Evolutionary conservation across 2,329 filamentous ascomycete genomes (phyloP).

Genomic region (Exophiala xenobiotica): DNA sequence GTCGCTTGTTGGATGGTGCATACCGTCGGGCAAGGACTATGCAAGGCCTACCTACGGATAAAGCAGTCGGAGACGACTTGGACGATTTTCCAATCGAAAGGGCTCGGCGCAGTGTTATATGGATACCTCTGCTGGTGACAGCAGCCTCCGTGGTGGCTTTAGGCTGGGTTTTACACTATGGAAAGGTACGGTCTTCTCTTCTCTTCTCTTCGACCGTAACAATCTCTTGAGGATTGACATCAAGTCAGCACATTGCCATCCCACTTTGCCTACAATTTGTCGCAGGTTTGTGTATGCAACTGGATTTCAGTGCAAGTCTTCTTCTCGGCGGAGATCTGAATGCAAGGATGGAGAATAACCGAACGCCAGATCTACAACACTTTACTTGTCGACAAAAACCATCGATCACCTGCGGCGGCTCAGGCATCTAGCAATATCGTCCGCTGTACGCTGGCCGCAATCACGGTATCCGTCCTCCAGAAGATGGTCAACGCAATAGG

Average conservation of each 20-base stretch:
- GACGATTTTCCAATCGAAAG: neutral
- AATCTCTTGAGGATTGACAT: too few species aligned
- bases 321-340: too few species aligned
- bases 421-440: constrained; percentile 40
- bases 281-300: too few species aligned
- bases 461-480: constrained; percentile 36
- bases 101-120: neutral
- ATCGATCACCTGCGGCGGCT: constrained; percentile 37
- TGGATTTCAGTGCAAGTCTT: constrained; percentile 38
- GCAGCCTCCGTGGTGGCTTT: constrained; percentile 7
- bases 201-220: constrained; percentile 36
- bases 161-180: constrained; percentile 30
- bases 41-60: neutral
- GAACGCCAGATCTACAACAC: too few species aligned
- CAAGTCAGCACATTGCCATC: too few species aligned
- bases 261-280: neutral
- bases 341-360: too few species aligned
- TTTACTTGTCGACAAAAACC: constrained; percentile 42
- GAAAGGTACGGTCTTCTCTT: too few species aligned
- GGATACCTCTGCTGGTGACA: neutral
- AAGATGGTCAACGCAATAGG: constrained; percentile 36
- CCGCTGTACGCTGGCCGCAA: constrained; percentile 40
- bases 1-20: too few species aligned
- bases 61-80: neutral
- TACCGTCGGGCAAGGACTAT: constrained; percentile 34